phyloP scores from a whole-genome alignment of 306 rosid species.

The Delonix regia region DNA sequence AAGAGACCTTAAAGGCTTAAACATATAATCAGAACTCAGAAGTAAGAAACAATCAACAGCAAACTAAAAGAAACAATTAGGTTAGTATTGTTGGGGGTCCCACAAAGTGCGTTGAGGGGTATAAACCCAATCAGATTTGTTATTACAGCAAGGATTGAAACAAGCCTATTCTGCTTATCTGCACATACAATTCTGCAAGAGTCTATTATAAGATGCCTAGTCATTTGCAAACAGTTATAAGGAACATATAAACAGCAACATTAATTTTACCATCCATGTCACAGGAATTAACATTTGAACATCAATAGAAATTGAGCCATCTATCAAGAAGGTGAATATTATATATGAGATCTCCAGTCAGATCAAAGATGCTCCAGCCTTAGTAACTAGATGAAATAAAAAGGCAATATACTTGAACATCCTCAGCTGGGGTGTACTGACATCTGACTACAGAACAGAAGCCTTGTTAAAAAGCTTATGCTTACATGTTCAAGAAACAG shows the following conservation, averaged over 20 bases:
- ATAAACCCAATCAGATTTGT: background rate
- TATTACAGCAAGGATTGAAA: background rate
- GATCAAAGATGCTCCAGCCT: background rate
- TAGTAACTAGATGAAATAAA: background rate
- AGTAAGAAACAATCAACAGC: background rate
- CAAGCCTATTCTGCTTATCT: background rate
- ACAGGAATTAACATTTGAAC: background rate
- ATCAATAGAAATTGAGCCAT: background rate
- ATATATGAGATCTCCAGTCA: background rate
- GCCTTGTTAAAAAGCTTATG: background rate
- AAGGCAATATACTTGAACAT: background rate
- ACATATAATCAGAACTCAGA: slow-evolving; percentile 11
- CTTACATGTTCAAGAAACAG: background rate
- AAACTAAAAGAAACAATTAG: background rate
- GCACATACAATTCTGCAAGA: background rate
- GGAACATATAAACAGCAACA: background rate
- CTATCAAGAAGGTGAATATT: slow-evolving; percentile 11
- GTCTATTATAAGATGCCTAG: background rate
- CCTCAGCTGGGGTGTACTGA: background rate
- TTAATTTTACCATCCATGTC: background rate
- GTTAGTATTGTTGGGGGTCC: background rate
- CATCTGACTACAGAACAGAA: slow-evolving; percentile 8
- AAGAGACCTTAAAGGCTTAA: slow-evolving; percentile 19
- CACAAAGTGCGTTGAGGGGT: background rate
- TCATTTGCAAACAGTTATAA: background rate